Evolutionary conservation across 192 early-diverging fungal genomes (phyloP), one percentile per base, ranked within the genome.

Genomic region (Paraglomus brasilianum): DNA sequence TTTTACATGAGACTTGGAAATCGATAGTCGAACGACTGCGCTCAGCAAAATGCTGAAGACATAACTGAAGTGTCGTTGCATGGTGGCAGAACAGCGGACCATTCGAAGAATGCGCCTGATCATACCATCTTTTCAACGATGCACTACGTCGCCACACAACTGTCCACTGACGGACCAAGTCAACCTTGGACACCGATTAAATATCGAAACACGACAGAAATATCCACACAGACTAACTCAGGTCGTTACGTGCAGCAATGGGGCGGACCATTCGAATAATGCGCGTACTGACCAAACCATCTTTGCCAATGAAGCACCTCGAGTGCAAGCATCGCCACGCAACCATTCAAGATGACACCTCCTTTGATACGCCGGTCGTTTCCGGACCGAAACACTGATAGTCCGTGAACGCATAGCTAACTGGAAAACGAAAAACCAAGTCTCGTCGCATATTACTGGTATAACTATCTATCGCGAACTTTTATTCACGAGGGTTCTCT

Each of bases 301-400:
- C 40, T 60, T 59, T 60, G 14, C 44, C 59, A 19, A 44, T 19
- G 42, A 61, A 43, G 42, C 42, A 21, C 59, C 8, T 42, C 40
- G n/a, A 61, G 58, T 61, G 41, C 42, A 14, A 61, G 3, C 41
- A 2, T 61, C 59, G 15, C 59, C 59, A 43, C 11, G 59, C 40
- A 61, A 61, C 59, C 42, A 61, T 45, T 61, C 42, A 61, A n/a
- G 58, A 61, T 44, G n/a, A 8, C 15, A 43, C 40, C 42, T 45
- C 40, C 58, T 43, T 61, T 61, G 58, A 61, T 61, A 61, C n/a
- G n/a, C 42, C 59, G 13, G 41, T 45, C 40, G 59, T 21, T 55
- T 53, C 38, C 41, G 46, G 40, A 61, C 59, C 10, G 42, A 44
- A 61, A 61, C 42, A 61, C 59, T 61, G 42, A 44, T 21, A 44